Conservation (phyloP, 257 asterid species). For the Fraxinus anomala region DNA sequence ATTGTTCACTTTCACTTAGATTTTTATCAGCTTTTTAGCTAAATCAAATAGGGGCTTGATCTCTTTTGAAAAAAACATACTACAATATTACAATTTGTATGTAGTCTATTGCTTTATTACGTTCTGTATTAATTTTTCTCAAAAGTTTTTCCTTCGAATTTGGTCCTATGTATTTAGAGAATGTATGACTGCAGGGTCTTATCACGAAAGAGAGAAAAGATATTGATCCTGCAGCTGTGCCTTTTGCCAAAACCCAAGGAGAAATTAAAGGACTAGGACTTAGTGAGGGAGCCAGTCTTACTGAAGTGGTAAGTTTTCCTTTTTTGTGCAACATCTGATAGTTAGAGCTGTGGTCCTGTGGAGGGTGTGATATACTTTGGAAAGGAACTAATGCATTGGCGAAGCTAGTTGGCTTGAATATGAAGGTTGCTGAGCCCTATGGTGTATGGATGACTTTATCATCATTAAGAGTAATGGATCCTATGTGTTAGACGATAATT, state of each 20-base stretch:
- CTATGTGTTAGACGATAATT: conserved; percentile 31
- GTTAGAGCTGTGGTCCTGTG: not conserved
- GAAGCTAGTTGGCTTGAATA: conserved; percentile 17
- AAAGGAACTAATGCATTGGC: conserved; percentile 28
- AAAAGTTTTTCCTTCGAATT: conserved; percentile 3
- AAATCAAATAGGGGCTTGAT: too few relatives aligned
- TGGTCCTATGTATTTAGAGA: conserved; percentile 26
- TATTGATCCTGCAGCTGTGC: conserved; percentile 88
- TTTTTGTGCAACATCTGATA: conserved; percentile 21
- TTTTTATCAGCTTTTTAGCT: too few relatives aligned
- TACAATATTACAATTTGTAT: not conserved
- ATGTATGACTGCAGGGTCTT: conserved; percentile 71
- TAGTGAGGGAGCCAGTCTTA: conserved; percentile 77
- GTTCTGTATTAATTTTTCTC: not conserved
- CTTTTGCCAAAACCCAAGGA: conserved; percentile 72
- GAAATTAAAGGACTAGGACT: conserved; percentile 76
- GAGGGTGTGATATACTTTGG: not conserved
- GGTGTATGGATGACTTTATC: conserved; percentile 3
- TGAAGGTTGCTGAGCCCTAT: not conserved
- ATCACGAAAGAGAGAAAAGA: conserved; percentile 81
- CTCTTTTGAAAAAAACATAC: not conserved
- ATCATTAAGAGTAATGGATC: not conserved
- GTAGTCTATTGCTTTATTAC: conserved; percentile 3
- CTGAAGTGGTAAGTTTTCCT: conserved; percentile 70
- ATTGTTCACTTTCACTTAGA: too few relatives aligned